Percentiles rank a stretch among this genome's conserved stretches.
These are phyloP conservation scores for Sarocladiaceae sp. DNA, from an alignment of 2,329 filamentous ascomycete genomes.

Conservation along the genomic window DNA sequence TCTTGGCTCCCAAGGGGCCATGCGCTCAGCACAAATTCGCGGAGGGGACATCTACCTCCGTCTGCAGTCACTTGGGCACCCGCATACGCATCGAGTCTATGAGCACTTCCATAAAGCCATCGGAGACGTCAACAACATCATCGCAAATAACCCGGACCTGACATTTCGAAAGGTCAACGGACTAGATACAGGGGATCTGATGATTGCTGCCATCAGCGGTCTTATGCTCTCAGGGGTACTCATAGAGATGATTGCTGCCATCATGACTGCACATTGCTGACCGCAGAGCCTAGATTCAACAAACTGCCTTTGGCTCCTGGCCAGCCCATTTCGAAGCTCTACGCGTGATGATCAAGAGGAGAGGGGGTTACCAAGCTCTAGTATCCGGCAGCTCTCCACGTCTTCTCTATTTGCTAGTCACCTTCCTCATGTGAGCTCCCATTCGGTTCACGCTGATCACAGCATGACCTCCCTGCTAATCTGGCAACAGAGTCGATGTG, in stretches of 20 bases:
- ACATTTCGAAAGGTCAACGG: not conserved
- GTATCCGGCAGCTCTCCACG: not conserved
- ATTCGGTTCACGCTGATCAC: too few species aligned
- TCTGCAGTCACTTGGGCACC: not conserved
- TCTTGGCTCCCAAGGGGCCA: not conserved
- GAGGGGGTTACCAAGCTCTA: not conserved
- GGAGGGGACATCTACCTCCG: not conserved
- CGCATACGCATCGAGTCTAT: not conserved
- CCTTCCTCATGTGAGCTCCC: not conserved
- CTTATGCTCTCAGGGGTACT: conserved; percentile 2
- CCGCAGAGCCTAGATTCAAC: not conserved
- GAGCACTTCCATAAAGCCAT: conserved; percentile 5
- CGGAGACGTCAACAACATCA: not conserved
- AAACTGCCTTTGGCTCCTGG: conserved; percentile 1
- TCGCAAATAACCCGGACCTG: conserved; percentile 1
- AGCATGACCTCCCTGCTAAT: too few species aligned
- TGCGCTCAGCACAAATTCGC: not conserved
- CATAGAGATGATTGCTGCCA: not conserved
- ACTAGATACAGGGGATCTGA: not conserved
- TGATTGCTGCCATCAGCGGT: conserved; percentile 1
- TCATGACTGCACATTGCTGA: not conserved
- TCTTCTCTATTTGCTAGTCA: not conserved
- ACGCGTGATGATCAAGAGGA: conserved; percentile 1
- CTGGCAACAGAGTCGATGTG: conserved; percentile 1
- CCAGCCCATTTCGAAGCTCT: not conserved